Percentiles rank a stretch among this genome's conserved stretches.
These are phyloP conservation scores for Heteromeles arbutifolia DNA, from an alignment of 306 rosid species.

Conservation along the genomic window DNA sequence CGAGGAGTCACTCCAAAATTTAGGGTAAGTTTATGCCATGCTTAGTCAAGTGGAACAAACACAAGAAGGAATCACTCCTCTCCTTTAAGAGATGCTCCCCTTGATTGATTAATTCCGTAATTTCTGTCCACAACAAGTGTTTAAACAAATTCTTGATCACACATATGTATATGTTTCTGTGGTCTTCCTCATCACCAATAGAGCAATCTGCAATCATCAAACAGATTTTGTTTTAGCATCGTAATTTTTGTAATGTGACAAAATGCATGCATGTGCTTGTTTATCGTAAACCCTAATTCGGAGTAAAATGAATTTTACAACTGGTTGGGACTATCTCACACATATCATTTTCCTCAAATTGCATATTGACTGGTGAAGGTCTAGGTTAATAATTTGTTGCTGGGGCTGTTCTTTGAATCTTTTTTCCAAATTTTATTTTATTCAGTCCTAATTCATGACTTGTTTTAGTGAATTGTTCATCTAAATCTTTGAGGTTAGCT, in stretches of 20 bases:
- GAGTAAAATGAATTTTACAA: too few relatives aligned
- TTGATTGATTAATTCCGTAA: too few relatives aligned
- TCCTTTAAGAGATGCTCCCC: constrained; percentile 14
- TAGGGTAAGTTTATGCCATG: constrained; percentile 8
- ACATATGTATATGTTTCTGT: neutral
- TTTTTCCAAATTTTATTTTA: neutral
- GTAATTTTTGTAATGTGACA: neutral
- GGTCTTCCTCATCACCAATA: constrained; percentile 4
- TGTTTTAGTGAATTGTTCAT: neutral
- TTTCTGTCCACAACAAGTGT: neutral
- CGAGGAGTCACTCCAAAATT: constrained; percentile 19
- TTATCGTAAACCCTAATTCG: neutral
- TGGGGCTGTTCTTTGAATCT: neutral
- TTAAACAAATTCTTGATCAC: neutral
- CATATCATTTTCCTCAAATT: neutral
- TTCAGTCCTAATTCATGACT: neutral
- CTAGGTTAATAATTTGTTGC: neutral
- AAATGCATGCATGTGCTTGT: neutral
- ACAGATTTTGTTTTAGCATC: neutral
- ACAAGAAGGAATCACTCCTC: constrained; percentile 20
- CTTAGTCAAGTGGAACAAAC: constrained; percentile 18
- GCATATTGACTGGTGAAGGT: neutral
- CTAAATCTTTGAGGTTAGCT: too few relatives aligned
- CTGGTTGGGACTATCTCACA: neutral
- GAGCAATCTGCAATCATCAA: constrained; percentile 25